These are phyloP conservation scores for Fusarium sp. DNA, from an alignment of 2,329 filamentous ascomycete species.

Conservation along the genomic window DNA sequence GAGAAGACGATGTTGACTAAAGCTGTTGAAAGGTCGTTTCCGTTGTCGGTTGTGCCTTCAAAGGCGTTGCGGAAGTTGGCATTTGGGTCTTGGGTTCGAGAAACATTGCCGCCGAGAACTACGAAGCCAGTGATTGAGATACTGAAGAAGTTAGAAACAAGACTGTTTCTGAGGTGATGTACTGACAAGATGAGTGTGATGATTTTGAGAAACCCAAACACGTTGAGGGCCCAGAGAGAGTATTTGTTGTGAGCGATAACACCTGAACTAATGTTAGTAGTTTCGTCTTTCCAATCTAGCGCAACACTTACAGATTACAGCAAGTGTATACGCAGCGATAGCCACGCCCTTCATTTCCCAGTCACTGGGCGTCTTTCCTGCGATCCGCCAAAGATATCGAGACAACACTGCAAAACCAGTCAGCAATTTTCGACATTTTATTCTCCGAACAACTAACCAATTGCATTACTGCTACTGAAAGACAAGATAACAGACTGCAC, in stretches of 20 bases:
- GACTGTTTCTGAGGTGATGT: constrained; percentile 53
- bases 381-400: constrained; percentile 71
- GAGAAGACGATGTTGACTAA: constrained; percentile 71
- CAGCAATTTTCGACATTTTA: rapidly evolving
- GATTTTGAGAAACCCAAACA: constrained; percentile 70
- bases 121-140: constrained; percentile 72
- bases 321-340: constrained; percentile 71
- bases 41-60: constrained; percentile 51
- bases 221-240: constrained; percentile 67
- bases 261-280: constrained; percentile 53
- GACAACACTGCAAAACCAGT: constrained; percentile 62
- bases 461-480: constrained; percentile 74
- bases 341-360: constrained; percentile 78
- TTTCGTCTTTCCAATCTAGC: rapidly evolving
- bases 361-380: constrained; percentile 60
- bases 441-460: constrained; percentile 46
- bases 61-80: constrained; percentile 55
- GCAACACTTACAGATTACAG: constrained; percentile 59
- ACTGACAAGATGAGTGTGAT: constrained; percentile 68
- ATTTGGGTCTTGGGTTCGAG: constrained; percentile 48
- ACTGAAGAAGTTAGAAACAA: rapidly evolving
- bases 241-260: constrained; percentile 67
- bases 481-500: constrained; percentile 73
- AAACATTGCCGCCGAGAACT: constrained; percentile 61
- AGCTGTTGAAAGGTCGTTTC: constrained; percentile 58